Percentiles rank a stretch among this genome's conserved stretches.
phyloP scores from a whole-genome alignment of 2,329 filamentous ascomycete genomes.

The Aureobasidium sp. region DNA sequence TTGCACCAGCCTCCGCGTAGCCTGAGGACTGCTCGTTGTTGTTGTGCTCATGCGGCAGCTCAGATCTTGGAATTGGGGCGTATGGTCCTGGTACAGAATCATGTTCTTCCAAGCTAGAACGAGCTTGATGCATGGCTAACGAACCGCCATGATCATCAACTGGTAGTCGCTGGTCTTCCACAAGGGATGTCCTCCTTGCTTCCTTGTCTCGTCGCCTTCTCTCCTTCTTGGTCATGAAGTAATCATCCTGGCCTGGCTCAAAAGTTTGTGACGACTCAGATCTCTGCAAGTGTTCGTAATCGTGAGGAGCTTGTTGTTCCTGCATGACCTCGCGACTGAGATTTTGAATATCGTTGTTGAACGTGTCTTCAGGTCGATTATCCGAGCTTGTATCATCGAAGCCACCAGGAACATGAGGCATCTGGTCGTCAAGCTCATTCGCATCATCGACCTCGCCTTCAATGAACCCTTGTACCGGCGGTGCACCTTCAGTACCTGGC shows the following conservation, averaged over 20 bases:
- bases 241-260: slow-evolving; percentile 16
- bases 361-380: not conserved
- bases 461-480: slow-evolving; percentile 29
- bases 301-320: not conserved
- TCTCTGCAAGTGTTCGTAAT: not conserved
- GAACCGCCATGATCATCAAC: not conserved
- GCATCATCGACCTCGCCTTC: slow-evolving; percentile 44
- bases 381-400: slow-evolving; percentile 38
- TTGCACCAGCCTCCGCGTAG: not conserved
- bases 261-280: not conserved
- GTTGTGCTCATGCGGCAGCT: not conserved
- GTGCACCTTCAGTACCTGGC: slow-evolving; percentile 24
- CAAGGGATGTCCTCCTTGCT: slow-evolving; percentile 19
- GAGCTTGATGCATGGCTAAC: not conserved
- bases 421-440: slow-evolving; percentile 43
- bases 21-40: not conserved
- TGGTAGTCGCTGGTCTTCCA: not conserved
- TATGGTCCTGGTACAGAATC: too few species aligned
- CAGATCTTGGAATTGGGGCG: not conserved
- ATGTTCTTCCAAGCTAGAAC: not conserved
- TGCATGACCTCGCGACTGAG: not conserved
- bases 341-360: not conserved
- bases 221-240: slow-evolving; percentile 10
- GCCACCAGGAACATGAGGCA: slow-evolving; percentile 51
- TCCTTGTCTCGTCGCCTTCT: slow-evolving; percentile 31